A percentile compares a stretch with the other conserved stretches of the same genome.
Evolutionary conservation across 2,329 filamentous ascomycete species (phyloP).

Genomic region (Aphanocladium album): DNA sequence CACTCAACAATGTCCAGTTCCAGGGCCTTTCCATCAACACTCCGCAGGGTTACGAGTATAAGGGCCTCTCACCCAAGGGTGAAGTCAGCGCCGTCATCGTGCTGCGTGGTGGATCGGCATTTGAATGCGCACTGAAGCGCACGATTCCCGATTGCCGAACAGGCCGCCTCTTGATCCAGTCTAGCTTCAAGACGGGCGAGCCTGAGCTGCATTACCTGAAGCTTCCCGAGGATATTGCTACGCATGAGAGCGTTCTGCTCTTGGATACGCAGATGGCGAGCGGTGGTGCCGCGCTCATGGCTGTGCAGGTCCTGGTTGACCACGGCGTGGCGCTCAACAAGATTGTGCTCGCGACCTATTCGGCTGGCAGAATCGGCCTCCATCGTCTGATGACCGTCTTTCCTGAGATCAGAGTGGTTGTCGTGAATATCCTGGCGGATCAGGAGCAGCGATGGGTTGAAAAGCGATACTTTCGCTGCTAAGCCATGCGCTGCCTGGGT

Average conservation of each 20-base stretch:
- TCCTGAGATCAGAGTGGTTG: constrained; percentile 78
- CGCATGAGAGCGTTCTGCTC: constrained; percentile 76
- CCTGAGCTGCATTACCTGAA: constrained; percentile 89
- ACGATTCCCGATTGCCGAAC: constrained; percentile 91
- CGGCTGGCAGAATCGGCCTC: constrained; percentile 77
- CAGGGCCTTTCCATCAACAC: constrained; percentile 60
- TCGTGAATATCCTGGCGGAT: constrained; percentile 75
- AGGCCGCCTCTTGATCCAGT: constrained; percentile 86
- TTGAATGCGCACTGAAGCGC: constrained; percentile 82
- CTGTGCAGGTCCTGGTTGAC: constrained; percentile 90
- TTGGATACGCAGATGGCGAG: constrained; percentile 93
- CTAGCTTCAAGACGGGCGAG: constrained; percentile 76
- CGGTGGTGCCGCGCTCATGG: constrained; percentile 83
- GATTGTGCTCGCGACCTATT: constrained; percentile 91
- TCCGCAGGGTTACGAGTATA: constrained; percentile 63
- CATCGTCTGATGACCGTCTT: constrained; percentile 85
- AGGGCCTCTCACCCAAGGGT: constrained; percentile 65
- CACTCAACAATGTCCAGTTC: constrained; percentile 73
- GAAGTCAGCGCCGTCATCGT: constrained; percentile 82
- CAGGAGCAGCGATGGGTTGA: constrained; percentile 88
- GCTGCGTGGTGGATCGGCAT: constrained; percentile 79
- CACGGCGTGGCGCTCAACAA: constrained; percentile 79
- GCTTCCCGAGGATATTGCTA: constrained; percentile 66
- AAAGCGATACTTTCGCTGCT: constrained; percentile 85
- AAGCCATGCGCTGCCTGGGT: constrained; percentile 9